Evolutionary conservation across 2,329 filamentous ascomycete genomes (phyloP).

Genomic region (Clonostachys byssicola): DNA sequence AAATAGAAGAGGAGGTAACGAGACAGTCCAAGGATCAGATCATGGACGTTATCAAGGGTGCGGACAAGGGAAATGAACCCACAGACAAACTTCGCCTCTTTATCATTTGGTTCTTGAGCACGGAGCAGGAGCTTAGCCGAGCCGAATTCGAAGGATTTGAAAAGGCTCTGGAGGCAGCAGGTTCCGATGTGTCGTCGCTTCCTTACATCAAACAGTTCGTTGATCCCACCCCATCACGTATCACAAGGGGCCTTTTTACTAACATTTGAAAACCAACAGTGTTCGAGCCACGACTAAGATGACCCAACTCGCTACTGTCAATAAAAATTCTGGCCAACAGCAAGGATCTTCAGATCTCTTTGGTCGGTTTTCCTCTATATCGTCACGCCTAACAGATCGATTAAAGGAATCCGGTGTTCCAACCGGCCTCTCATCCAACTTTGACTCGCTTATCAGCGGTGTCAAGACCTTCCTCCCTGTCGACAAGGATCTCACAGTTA

Average conservation of each 20-base stretch:
- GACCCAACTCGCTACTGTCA: constrained; percentile 94
- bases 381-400: constrained; percentile 85
- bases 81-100: constrained; percentile 90
- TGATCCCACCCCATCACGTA: not conserved
- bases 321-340: constrained; percentile 65
- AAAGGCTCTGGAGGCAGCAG: constrained; percentile 72
- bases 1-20: constrained; percentile 86
- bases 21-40: constrained; percentile 90
- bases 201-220: constrained; percentile 82
- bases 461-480: constrained; percentile 98
- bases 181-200: constrained; percentile 72
- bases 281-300: constrained; percentile 94
- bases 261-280: constrained; percentile 28
- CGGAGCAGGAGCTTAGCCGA: constrained; percentile 80
- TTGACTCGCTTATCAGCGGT: constrained; percentile 90
- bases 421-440: constrained; percentile 65
- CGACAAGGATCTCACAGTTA: constrained; percentile 92
- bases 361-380: constrained; percentile 87
- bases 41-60: constrained; percentile 78
- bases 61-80: constrained; percentile 77
- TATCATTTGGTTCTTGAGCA: constrained; percentile 95
- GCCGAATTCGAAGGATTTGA: constrained; percentile 83
- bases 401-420: constrained; percentile 87
- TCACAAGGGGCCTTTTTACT: not conserved
- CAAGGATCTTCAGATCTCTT: constrained; percentile 72